Conservation (phyloP, 208 protist genomes). For the Trypanosoma lewisi region DNA sequence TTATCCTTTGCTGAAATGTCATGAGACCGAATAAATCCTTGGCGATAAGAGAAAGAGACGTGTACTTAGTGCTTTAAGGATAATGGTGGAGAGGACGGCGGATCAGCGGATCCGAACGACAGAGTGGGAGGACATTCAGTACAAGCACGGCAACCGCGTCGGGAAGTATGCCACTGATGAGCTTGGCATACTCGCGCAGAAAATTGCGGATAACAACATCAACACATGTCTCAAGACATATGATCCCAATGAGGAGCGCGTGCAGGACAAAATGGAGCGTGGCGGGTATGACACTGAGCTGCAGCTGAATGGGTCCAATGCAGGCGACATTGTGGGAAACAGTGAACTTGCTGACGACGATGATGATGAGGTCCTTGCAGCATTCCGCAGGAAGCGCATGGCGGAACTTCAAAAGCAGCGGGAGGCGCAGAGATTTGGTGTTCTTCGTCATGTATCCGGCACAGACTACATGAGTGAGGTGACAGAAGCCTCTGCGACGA, state of each 20-base stretch:
- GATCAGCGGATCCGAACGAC: slow-evolving; percentile 83
- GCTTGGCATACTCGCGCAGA: slow-evolving; percentile 75
- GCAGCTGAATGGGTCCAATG: slow-evolving; percentile 6
- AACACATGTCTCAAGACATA: slow-evolving; percentile 69
- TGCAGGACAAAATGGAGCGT: slow-evolving; percentile 64
- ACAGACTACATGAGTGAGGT: slow-evolving; percentile 79
- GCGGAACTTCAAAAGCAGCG: slow-evolving; percentile 57
- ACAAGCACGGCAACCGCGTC: slow-evolving; percentile 85
- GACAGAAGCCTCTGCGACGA: slow-evolving; percentile 62
- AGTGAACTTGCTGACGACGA: slow-evolving; percentile 32
- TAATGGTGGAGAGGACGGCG: slow-evolving; percentile 73
- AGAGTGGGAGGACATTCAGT: slow-evolving; percentile 92
- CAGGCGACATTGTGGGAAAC: slow-evolving; percentile 15
- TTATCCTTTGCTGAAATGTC: neutral
- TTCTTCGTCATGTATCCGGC: slow-evolving; percentile 62
- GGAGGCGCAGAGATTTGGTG: slow-evolving; percentile 63
- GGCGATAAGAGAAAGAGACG: neutral
- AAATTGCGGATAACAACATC: slow-evolving; percentile 67
- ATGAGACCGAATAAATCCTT: neutral
- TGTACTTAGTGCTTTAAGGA: neutral
- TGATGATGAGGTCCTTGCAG: slow-evolving; percentile 74
- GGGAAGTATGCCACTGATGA: slow-evolving; percentile 86
- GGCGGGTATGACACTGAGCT: slow-evolving; percentile 42
- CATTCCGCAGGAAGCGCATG: slow-evolving; percentile 53
- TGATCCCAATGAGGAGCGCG: slow-evolving; percentile 67